Evolutionary conservation across 2,329 filamentous ascomycete genomes (phyloP), one percentile per base, ranked within the genome.

Genomic region (Talaromyces atroroseus): DNA sequence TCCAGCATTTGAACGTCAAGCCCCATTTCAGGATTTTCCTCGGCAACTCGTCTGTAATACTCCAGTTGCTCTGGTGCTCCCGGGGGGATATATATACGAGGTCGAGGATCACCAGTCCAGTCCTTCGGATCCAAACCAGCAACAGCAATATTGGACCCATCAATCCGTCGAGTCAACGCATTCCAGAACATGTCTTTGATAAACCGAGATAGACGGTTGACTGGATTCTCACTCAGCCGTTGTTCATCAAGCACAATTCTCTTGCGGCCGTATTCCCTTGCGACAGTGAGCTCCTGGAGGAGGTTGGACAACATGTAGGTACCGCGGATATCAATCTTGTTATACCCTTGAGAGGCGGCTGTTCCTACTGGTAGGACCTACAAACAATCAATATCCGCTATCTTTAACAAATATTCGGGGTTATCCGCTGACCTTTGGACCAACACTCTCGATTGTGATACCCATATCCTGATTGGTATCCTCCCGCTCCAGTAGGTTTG

Each of bases 231-330:
- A 68, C 92, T 95, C 62, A 99, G 78, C 23, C 92, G 87, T 10
- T 87, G 88, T 69, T 96, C 91, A 66, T 97, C 92, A 46, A 99
- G 82, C 54, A 96, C 84, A 65, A 97, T 92, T 68, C 90, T 86
- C 73, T 91, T 90, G 59, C 90, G 87, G 58, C 90, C 91, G 68
- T 90, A 92, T 70, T 95, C 89, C 78, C 95, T 87, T 62, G 94
- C 94, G 63, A 97, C 81, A 1, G 89, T 94, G 62, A 99, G 82
- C 75, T 99, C 94, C 74, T 99, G 94, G 42, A 97, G 80, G 47
- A 97, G 83, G 71, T 97, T 99, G 60, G 92, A 96, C 58, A 99
- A 82, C 87, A 95, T 95, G 74, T 99, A 99, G 32, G 90, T 97
- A 66, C 94, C 94, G 62, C 92, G 88, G 60, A 99, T 84, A 69